Evolutionary conservation across 1,284 basidiomycete genomes (phyloP), one percentile per base, ranked within the genome.

Genomic region (Kwoniella shivajii): DNA sequence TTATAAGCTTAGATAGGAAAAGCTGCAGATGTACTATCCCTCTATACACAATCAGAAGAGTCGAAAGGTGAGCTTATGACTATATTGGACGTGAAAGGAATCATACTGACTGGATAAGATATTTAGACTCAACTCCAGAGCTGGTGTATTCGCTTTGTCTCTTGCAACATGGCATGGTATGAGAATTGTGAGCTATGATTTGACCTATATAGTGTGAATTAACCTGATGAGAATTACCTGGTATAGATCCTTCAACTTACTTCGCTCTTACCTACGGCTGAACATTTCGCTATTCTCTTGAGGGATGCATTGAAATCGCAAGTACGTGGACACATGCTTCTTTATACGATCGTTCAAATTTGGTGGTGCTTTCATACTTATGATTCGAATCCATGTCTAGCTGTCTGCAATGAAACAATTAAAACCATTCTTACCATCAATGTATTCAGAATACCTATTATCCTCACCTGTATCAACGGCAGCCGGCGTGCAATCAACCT

Each of bases 81-180:
- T n/a, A n/a, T n/a, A n/a, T n/a, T n/a, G n/a, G n/a, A n/a, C n/a
- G n/a, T 27, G 18, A 26, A 7, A 13, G 16, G 38, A 34, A 20
- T 43, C 36, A 42, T 13, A 1, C 27, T 18, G 13, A 29, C 30
- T 31, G 26, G 31, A 33, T 48, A 22, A 43, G 2, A 13, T 33
- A 10, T n/a, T n/a, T 46, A 72, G 76, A 38, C 81, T 93, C 50
- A 93, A 92, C 76, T 89, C 90, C 20, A 84, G 92, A 33, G 90
- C 92, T 22, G 94, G 93, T 5, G 89, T 98, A 29, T 98, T 98
- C 73, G 95, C 95, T 5, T 84, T 99, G 38, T 92, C 91, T 67
- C 81, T 99, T 27, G 85, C 88, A n/a, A 86, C 92, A 54, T 99
- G 94, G 92, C 92, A 98, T 75, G 89, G 90, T 43, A 87, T 91